Evolutionary conservation across 768 basidiomycete species (phyloP).

Genomic region (Tremella yokohamensis): DNA sequence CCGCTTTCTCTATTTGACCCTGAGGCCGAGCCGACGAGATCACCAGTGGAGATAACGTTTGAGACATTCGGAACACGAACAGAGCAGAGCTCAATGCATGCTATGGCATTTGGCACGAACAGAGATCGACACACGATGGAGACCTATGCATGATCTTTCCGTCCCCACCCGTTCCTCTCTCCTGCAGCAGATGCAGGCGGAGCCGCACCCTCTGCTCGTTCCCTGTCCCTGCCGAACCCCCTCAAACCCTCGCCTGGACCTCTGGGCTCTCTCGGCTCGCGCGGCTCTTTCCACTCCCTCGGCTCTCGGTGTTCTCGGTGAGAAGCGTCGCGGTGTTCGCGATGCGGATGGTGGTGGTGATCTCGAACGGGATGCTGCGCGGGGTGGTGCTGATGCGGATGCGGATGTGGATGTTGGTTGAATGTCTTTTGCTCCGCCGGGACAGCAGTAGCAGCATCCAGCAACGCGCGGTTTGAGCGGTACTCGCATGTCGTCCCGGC

Average conservation of each 20-base stretch:
- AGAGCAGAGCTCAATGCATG: no score
- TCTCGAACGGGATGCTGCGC: no score
- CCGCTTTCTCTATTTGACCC: no score
- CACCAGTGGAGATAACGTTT: no score
- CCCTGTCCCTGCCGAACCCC: constrained; percentile 1
- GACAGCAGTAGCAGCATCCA: constrained; percentile 34
- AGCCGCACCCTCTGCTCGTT: neutral
- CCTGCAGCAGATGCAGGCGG: no score
- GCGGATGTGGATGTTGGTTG: constrained; percentile 1
- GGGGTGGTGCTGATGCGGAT: neutral
- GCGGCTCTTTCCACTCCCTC: neutral
- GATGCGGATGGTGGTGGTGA: constrained; percentile 5
- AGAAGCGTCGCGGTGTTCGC: neutral
- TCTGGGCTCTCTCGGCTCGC: constrained; percentile 7
- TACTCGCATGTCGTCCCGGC: constrained; percentile 83
- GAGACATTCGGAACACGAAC: no score
- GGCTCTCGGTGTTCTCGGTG: neutral
- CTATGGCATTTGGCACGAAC: no score
- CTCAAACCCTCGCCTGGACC: constrained; percentile 3
- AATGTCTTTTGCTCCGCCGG: neutral
- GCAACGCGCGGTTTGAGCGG: constrained; percentile 64
- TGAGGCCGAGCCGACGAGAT: no score
- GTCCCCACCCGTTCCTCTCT: constrained; percentile 1
- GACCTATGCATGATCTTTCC: constrained; percentile 1
- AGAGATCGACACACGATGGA: no score